phyloP scores from a whole-genome alignment of 2,329 filamentous ascomycete species.

The Fusarium papillatum region DNA sequence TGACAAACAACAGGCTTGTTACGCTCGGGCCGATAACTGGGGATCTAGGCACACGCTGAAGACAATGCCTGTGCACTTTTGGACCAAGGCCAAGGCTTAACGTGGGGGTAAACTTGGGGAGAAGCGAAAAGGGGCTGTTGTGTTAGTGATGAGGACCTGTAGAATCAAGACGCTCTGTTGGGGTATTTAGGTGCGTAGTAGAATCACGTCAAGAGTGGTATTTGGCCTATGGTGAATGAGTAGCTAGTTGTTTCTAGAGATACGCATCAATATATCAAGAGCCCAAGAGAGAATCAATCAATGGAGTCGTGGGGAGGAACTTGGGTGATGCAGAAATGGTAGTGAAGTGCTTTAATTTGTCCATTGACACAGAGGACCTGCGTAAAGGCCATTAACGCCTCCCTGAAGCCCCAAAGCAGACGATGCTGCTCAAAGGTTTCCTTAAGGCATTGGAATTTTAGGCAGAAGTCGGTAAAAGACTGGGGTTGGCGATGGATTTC shows the following conservation, averaged over 20 bases:
- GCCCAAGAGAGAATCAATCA: too few species aligned
- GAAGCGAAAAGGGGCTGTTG: not conserved
- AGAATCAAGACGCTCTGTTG: not conserved
- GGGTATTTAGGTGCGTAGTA: not conserved
- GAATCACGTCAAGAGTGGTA: not conserved
- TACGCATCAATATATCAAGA: too few species aligned
- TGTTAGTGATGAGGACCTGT: not conserved
- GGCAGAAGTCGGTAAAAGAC: not conserved
- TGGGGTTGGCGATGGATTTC: not conserved
- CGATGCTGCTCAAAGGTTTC: not conserved
- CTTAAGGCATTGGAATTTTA: not conserved
- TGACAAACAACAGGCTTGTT: not conserved
- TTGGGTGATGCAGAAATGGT: not conserved
- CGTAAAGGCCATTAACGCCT: not conserved
- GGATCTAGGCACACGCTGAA: slow-evolving; percentile 50
- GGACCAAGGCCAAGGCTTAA: slow-evolving; percentile 41
- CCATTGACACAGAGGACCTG: not conserved
- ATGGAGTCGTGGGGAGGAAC: not conserved
- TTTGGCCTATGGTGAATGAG: not conserved
- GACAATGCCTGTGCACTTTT: slow-evolving; percentile 47
- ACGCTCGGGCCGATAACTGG: slow-evolving; percentile 32
- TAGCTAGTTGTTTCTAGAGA: not conserved
- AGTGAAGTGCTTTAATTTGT: not conserved
- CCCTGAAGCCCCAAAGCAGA: not conserved
- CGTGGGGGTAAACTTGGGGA: slow-evolving; percentile 10